Percentiles rank a stretch among this genome's conserved stretches.
Conservation (phyloP, 2,329 filamentous ascomycete genomes). For the Ceratocystis eucalypticola region DNA sequence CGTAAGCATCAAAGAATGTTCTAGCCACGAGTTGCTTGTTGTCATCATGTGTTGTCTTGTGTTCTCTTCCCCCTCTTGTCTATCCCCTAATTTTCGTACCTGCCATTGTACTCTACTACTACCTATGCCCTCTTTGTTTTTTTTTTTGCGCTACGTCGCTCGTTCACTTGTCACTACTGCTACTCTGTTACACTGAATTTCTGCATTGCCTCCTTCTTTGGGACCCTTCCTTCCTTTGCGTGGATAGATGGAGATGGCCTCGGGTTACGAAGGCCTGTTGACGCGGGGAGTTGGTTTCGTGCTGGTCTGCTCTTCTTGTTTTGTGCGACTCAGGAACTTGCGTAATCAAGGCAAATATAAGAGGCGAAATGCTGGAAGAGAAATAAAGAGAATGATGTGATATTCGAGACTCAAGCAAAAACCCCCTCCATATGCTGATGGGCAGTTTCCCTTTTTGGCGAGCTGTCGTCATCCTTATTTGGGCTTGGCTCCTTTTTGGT, state of each 20-base stretch:
- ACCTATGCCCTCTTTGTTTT: background rate
- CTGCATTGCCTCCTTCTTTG: too few relatives aligned
- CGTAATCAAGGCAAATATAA: background rate
- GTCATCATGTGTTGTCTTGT: background rate
- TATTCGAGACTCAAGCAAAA: background rate
- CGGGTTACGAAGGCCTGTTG: background rate
- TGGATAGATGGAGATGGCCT: background rate
- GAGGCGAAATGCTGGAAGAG: background rate
- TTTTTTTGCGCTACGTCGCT: background rate
- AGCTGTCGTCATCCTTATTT: slow-evolving; percentile 7
- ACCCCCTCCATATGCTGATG: background rate
- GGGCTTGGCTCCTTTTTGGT: background rate
- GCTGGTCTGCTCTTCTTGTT: background rate
- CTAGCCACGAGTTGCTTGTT: too few relatives aligned
- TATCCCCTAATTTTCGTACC: background rate
- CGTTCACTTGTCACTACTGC: background rate
- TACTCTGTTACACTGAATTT: background rate
- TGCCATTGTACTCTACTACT: background rate
- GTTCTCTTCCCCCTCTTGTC: background rate
- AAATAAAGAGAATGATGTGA: background rate
- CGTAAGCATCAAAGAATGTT: too few relatives aligned
- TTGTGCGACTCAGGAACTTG: background rate
- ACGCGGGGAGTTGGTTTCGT: background rate
- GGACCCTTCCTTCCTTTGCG: too few relatives aligned
- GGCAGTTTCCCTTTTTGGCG: background rate